phyloP scores from a whole-genome alignment of 345 rosid species.

The Salix purpurea region DNA sequence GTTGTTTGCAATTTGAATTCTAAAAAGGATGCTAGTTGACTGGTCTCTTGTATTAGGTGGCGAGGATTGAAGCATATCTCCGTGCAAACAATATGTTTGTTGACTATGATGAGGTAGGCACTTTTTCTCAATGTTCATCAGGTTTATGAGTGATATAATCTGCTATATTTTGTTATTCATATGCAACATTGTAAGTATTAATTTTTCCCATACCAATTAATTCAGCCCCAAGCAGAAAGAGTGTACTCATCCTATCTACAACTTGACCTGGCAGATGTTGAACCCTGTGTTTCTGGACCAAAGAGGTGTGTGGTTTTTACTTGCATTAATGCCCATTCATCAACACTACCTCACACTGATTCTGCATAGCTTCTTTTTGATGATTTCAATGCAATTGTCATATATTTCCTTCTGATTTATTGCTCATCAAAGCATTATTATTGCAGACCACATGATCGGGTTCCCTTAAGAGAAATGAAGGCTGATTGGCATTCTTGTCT shows the following conservation, averaged over 20 bases:
- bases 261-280: slow-evolving; percentile 71
- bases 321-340: not conserved
- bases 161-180: slow-evolving; percentile 8
- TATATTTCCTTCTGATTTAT: not conserved
- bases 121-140: not conserved
- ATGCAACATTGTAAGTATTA: not conserved
- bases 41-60: slow-evolving; percentile 42
- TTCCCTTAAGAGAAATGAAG: slow-evolving; percentile 88
- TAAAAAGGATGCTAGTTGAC: slow-evolving; percentile 12
- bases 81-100: slow-evolving; percentile 97
- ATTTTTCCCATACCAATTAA: slow-evolving; percentile 1
- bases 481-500: slow-evolving; percentile 98
- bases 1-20: slow-evolving; percentile 2
- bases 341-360: not conserved
- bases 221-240: slow-evolving; percentile 80
- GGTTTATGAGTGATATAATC: not conserved
- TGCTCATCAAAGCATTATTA: not conserved
- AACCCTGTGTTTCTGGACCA: slow-evolving; percentile 96
- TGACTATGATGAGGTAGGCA: slow-evolving; percentile 79
- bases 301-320: slow-evolving; percentile 55
- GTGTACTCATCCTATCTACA: slow-evolving; percentile 80
- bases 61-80: slow-evolving; percentile 88
- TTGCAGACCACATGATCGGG: slow-evolving; percentile 94
- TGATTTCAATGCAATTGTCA: not conserved
- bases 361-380: not conserved